Evolutionary conservation across 805 yeast genomes (phyloP).

Genomic region (Priceomyces fermenticarens): DNA sequence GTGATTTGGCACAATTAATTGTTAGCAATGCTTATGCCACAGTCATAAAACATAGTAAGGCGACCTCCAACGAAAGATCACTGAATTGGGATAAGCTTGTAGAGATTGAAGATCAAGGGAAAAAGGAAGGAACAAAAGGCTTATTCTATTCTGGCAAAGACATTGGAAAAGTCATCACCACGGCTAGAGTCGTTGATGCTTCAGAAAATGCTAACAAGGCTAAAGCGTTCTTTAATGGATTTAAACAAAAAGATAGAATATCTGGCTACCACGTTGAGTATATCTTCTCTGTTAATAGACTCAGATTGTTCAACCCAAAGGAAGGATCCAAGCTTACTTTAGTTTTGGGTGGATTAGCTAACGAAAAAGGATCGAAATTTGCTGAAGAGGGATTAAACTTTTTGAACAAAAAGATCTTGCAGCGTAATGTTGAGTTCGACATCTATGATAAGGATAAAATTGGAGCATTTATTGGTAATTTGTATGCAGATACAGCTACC

Average conservation of each 20-base stretch:
- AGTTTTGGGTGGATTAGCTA: conserved; percentile 71
- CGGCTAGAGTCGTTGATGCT: conserved; percentile 71
- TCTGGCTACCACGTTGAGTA: conserved; percentile 60
- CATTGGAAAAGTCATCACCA: conserved; percentile 46
- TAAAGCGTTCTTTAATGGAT: conserved; percentile 66
- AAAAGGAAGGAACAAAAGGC: conserved; percentile 53
- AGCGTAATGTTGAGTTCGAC: conserved; percentile 70
- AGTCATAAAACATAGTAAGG: conserved; percentile 76
- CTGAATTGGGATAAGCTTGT: conserved; percentile 73
- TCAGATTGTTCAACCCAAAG: conserved; percentile 62
- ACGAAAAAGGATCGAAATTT: conserved; percentile 33
- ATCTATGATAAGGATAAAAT: conserved; percentile 68
- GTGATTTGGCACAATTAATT: conserved; percentile 58
- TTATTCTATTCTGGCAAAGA: conserved; percentile 48
- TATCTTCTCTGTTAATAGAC: conserved; percentile 65
- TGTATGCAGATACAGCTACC: conserved; percentile 50
- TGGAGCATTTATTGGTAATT: conserved; percentile 78
- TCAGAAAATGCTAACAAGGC: conserved; percentile 73
- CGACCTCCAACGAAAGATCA: conserved; percentile 63
- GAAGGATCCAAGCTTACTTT: conserved; percentile 69
- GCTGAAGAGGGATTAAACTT: conserved; percentile 52
- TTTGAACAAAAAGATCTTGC: conserved; percentile 55
- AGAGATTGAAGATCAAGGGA: conserved; percentile 65
- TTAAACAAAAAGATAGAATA: conserved; percentile 62
- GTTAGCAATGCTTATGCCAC: conserved; percentile 69